A percentile compares a stretch with the other conserved stretches of the same genome.
phyloP scores from a whole-genome alignment of 2,329 filamentous ascomycete genomes.

The Neopestalotiopsis sp. region DNA sequence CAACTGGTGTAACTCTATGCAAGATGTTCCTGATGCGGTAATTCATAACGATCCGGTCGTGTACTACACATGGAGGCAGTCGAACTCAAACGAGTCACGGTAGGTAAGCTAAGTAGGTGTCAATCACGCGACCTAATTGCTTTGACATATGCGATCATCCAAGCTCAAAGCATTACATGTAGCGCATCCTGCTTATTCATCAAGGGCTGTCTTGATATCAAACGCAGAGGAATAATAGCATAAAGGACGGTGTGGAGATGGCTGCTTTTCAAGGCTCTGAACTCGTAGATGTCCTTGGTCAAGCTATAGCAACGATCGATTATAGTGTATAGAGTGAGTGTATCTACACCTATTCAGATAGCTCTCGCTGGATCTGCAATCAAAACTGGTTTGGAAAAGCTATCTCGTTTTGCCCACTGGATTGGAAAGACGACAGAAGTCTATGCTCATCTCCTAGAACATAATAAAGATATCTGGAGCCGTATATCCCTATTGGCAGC shows the following conservation, averaged over 20 bases:
- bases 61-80: not conserved
- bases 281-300: too few relatives aligned
- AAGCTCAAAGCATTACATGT: not conserved
- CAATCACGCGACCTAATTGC: not conserved
- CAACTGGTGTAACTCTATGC: not conserved
- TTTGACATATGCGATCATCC: not conserved
- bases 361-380: too few relatives aligned
- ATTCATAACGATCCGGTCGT: not conserved
- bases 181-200: not conserved
- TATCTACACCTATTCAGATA: too few relatives aligned
- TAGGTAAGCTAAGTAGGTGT: not conserved
- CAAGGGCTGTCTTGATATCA: not conserved
- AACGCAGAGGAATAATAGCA: too few relatives aligned
- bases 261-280: too few relatives aligned
- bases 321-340: too few relatives aligned
- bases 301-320: too few relatives aligned
- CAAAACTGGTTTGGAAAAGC: too few relatives aligned
- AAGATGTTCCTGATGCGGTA: not conserved
- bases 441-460: too few relatives aligned
- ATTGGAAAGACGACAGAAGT: too few relatives aligned
- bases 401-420: too few relatives aligned
- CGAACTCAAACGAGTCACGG: conserved; percentile 2
- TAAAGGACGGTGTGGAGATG: too few relatives aligned
- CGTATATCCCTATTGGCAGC: conserved; percentile 29
- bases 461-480: not conserved